Evolutionary conservation across 345 rosid species (phyloP).

Genomic region (Populus euphratica): DNA sequence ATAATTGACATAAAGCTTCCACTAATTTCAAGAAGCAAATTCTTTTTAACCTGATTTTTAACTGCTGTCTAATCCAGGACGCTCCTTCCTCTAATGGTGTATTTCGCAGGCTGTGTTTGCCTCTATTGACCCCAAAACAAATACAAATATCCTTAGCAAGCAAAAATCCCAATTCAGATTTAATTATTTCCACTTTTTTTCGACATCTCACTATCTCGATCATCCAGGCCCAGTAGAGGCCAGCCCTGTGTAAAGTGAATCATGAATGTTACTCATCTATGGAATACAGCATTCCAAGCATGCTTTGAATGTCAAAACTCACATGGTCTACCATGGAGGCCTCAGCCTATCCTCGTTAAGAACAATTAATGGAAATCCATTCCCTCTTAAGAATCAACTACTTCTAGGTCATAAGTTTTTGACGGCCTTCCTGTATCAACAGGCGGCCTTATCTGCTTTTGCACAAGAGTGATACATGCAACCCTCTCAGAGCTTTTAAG

Average conservation of each 20-base stretch:
- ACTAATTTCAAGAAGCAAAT: not conserved
- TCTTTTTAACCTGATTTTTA: not conserved
- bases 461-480: not conserved
- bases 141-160: not conserved
- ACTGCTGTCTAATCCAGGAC: not conserved
- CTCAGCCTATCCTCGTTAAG: not conserved
- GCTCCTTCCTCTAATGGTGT: not conserved
- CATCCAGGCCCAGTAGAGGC: not conserved
- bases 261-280: not conserved
- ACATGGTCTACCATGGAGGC: not conserved
- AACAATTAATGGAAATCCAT: not conserved
- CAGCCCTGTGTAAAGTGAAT: too few relatives aligned
- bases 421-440: not conserved
- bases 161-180: too few relatives aligned
- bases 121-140: not conserved
- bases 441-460: not conserved
- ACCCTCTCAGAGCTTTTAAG: too few relatives aligned
- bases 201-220: not conserved
- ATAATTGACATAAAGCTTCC: slow-evolving; percentile 22
- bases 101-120: not conserved
- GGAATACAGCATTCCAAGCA: not conserved
- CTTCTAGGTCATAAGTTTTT: not conserved
- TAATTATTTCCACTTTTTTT: too few relatives aligned
- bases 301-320: not conserved
- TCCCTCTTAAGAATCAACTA: not conserved